Base-by-base conservation (phyloP, 306 rosid species). In the Lagenaria siceraria region DNA sequence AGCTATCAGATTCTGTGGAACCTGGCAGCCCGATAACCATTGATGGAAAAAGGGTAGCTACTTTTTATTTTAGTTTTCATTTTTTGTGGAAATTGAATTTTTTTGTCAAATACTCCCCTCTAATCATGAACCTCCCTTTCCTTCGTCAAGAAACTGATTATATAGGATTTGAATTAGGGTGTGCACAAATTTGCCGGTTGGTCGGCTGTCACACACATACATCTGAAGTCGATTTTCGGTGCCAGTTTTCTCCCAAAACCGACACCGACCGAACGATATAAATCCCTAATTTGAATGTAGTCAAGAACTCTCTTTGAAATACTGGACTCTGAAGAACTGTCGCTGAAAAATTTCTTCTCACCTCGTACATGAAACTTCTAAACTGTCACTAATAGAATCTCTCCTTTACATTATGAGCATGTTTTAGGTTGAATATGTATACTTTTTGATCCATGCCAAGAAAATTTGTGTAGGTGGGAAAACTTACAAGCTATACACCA, bases 401-500 rank as follows among this genome's bases (percentile, higher is more conserved):
- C 61, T 42, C n/a, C 63, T 38, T 54, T 11, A 5, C 51, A 70
- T 68, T 79, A 43, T 43, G 54, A 70, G 5, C 56, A 70, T 70
- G 31, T 21, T 46, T 42, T 27, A 46, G 56, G 55, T 24, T 46
- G 58, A 70, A 46, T 24, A 7, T 77, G n/a, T 7, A 25, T 80
- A 65, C 31, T 18, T 58, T 17, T 4, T 71, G 61, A 75, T 56
- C 66, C 36, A 36, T 56, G 15, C 40, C 21, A 25, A 48, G 66
- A 51, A 58, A 69, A 72, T 53, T 52, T 53, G 31, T 84, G 86
- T 89, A 91, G 97, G 90, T 94, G 81, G 98, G 97, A 42, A 94
- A 89, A 89, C 46, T 94, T 78, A 94, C 96, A 24, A 94, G 98
- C 82, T 91, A 86, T 62, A 74, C 92, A 17, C 76, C 91, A n/a